Evolutionary conservation across 2,329 filamentous ascomycete genomes (phyloP).

Genomic region (Cadophora sp.): DNA sequence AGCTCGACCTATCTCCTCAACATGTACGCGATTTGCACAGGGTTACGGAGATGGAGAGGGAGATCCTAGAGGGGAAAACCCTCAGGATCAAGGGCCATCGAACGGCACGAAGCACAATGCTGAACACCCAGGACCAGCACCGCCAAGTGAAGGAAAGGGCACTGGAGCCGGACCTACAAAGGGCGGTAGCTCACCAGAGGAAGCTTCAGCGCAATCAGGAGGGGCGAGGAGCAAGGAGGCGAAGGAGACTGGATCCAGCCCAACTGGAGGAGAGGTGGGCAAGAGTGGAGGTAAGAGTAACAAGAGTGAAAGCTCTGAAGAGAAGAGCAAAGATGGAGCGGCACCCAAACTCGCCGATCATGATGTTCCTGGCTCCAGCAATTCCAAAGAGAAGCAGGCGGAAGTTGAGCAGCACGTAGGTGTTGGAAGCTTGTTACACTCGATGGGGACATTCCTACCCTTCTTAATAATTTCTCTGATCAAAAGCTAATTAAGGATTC

Average conservation of each 20-base stretch:
- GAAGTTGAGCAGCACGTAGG: conserved; percentile 60
- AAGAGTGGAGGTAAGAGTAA: conserved; percentile 34
- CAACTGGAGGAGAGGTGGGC: conserved; percentile 39
- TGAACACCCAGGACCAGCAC: conserved; percentile 53
- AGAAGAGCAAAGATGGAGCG: conserved; percentile 36
- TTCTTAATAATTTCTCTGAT: not conserved
- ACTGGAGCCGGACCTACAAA: conserved; percentile 48
- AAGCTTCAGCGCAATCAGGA: conserved; percentile 48
- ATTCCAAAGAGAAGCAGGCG: conserved; percentile 55
- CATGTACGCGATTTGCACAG: conserved; percentile 33
- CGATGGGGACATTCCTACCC: not conserved
- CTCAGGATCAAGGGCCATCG: conserved; percentile 46
- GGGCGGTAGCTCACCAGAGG: conserved; percentile 40
- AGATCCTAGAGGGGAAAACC: conserved; percentile 46
- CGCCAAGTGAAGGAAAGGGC: conserved; percentile 50
- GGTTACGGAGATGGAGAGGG: conserved; percentile 52
- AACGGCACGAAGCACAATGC: conserved; percentile 44
- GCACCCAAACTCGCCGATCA: conserved; percentile 31
- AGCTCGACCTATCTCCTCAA: conserved; percentile 33
- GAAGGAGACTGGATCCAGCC: conserved; percentile 46
- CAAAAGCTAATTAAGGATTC: not conserved
- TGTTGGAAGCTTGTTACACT: not conserved
- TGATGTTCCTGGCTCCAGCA: conserved; percentile 33
- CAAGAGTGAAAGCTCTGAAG: conserved; percentile 13
- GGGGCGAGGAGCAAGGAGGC: conserved; percentile 50